A percentile compares a stretch with the other conserved stretches of the same genome.
phyloP scores from a whole-genome alignment of 345 rosid species.

The Bretschneidera sinensis region DNA sequence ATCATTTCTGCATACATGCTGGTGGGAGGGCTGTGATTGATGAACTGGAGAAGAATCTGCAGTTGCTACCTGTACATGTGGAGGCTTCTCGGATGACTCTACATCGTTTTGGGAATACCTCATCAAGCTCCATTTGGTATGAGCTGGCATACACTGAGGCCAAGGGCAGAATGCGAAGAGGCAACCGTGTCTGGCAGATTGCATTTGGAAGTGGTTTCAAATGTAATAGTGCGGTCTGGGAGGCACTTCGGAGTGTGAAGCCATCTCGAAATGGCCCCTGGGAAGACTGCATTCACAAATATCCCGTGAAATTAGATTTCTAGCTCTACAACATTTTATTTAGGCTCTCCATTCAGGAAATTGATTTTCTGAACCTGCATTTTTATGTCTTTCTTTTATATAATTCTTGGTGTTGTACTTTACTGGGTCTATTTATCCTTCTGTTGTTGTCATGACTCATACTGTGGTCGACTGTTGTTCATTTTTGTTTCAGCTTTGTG shows the following conservation, averaged over 20 bases:
- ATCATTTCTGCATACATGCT: slow-evolving; percentile 55
- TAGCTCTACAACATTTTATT: slow-evolving; percentile 8
- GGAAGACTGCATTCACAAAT: slow-evolving; percentile 35
- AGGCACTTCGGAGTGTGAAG: slow-evolving; percentile 32
- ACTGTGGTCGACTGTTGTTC: neutral
- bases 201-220: slow-evolving; percentile 57
- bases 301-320: slow-evolving; percentile 35
- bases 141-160: slow-evolving; percentile 47
- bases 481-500: no score
- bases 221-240: slow-evolving; percentile 50
- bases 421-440: neutral
- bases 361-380: neutral
- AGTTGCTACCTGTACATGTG: slow-evolving; percentile 40
- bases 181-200: slow-evolving; percentile 50
- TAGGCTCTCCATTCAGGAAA: neutral
- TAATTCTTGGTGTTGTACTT: neutral
- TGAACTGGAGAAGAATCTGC: slow-evolving; percentile 57
- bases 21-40: slow-evolving; percentile 62
- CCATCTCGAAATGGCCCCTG: slow-evolving; percentile 32
- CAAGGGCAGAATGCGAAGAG: slow-evolving; percentile 42
- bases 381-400: neutral
- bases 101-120: slow-evolving; percentile 55
- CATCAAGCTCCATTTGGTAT: slow-evolving; percentile 60
- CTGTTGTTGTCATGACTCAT: neutral
- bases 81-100: slow-evolving; percentile 62